phyloP scores from a whole-genome alignment of 176 grass and related monocot genomes.

The Oryza coarctata region DNA sequence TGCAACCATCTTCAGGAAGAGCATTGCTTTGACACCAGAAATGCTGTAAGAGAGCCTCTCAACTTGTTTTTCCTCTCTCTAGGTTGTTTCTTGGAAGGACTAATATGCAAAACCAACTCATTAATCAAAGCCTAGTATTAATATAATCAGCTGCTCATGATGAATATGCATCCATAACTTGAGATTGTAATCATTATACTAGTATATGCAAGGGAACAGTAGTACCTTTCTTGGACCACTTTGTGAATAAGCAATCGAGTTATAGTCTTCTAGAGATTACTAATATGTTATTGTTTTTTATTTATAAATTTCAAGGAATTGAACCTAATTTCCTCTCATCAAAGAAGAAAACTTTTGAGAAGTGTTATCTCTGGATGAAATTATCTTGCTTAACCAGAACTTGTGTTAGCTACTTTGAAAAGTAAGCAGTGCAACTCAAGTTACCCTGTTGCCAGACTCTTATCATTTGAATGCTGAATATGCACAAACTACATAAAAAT shows the following conservation, averaged over 20 bases:
- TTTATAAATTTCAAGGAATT: neutral
- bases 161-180: slow-evolving; percentile 13
- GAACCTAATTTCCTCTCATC: neutral
- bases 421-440: neutral
- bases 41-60: slow-evolving; percentile 49
- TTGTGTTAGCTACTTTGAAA: neutral
- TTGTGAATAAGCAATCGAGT: neutral
- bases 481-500: neutral
- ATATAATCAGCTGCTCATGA: neutral
- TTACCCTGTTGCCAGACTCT: neutral
- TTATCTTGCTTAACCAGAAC: neutral
- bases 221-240: neutral
- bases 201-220: neutral
- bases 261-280: neutral
- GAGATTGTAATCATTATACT: neutral
- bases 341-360: neutral
- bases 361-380: neutral
- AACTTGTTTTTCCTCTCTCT: neutral
- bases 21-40: slow-evolving; percentile 81
- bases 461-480: neutral
- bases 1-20: slow-evolving; percentile 82
- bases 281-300: neutral
- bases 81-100: neutral
- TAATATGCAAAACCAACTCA: neutral
- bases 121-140: neutral